phyloP scores from a whole-genome alignment of 148 eudicot species.

The Hydrangea macrophylla region DNA sequence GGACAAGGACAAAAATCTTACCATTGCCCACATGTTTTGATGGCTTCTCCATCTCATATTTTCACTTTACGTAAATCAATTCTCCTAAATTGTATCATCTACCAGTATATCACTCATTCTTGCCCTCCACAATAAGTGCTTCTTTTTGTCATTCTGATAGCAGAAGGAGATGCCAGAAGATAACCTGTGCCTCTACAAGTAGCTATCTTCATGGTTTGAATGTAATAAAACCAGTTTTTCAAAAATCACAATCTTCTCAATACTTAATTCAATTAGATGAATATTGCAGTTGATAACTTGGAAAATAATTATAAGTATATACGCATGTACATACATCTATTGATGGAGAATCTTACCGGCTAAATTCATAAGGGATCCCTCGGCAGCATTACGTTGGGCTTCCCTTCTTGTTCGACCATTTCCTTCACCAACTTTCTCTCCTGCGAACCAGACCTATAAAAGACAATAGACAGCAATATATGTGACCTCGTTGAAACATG shows the following conservation, averaged over 20 bases:
- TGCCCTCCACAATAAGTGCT: not conserved
- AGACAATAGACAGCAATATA: slow-evolving; percentile 6
- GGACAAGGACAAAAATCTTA: not conserved
- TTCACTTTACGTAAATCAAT: too few species aligned
- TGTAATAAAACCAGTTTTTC: not conserved
- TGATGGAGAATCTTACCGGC: slow-evolving; percentile 31
- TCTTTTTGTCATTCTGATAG: not conserved
- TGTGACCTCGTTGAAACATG: slow-evolving; percentile 1
- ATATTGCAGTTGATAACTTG: too few species aligned
- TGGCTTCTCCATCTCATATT: too few species aligned
- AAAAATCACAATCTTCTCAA: not conserved
- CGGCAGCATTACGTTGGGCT: slow-evolving; percentile 52
- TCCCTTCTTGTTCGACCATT: slow-evolving; percentile 59
- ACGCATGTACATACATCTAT: too few species aligned
- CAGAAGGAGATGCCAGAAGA: not conserved
- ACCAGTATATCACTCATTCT: too few species aligned
- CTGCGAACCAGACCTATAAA: slow-evolving; percentile 63
- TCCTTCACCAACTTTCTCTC: slow-evolving; percentile 61
- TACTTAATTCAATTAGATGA: not conserved
- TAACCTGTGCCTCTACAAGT: not conserved
- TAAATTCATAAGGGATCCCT: slow-evolving; percentile 63
- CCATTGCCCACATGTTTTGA: too few species aligned
- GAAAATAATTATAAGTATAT: too few species aligned
- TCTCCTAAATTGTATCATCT: too few species aligned
- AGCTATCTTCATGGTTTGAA: not conserved